A percentile compares a stretch with the other conserved stretches of the same genome.
Conservation (phyloP, 2,329 filamentous ascomycete genomes). For the Aspergillus tubingensis region DNA sequence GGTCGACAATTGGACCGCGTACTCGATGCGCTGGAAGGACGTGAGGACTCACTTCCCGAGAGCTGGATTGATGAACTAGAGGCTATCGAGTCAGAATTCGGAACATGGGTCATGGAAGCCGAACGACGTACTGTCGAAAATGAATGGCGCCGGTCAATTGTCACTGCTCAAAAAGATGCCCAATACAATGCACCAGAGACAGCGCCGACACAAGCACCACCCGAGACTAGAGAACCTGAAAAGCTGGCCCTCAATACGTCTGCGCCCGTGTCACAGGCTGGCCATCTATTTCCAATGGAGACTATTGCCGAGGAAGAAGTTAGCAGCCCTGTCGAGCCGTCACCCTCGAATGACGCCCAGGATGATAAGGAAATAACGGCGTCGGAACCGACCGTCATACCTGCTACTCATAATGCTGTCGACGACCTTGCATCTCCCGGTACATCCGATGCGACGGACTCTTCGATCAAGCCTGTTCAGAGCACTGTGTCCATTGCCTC, state of each 20-base stretch:
- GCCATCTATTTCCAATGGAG: conserved; percentile 22
- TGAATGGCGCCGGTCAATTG: conserved; percentile 48
- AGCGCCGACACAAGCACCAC: neutral
- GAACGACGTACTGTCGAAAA: conserved; percentile 72
- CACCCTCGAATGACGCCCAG: neutral
- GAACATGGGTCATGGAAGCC: conserved; percentile 76
- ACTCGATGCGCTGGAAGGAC: conserved; percentile 82
- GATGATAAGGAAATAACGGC: neutral
- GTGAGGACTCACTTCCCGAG: conserved; percentile 80
- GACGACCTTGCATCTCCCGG: neutral
- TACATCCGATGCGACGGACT: neutral
- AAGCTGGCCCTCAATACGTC: neutral
- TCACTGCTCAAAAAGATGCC: conserved; percentile 9
- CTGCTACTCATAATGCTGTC: neutral
- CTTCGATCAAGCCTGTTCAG: neutral
- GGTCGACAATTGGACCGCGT: conserved; percentile 78
- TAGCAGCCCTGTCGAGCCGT: conserved; percentile 8
- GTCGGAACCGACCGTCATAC: neutral
- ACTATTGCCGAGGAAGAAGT: conserved; percentile 28
- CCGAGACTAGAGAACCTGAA: neutral
- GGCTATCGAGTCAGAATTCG: conserved; percentile 72
- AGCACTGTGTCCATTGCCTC: neutral
- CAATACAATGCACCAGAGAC: neutral
- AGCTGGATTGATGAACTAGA: conserved; percentile 88
- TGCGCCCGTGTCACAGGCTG: conserved; percentile 9